Conservation (phyloP, 805 yeast genomes). For the Schwanniomyces pseudopolymorphus region DNA sequence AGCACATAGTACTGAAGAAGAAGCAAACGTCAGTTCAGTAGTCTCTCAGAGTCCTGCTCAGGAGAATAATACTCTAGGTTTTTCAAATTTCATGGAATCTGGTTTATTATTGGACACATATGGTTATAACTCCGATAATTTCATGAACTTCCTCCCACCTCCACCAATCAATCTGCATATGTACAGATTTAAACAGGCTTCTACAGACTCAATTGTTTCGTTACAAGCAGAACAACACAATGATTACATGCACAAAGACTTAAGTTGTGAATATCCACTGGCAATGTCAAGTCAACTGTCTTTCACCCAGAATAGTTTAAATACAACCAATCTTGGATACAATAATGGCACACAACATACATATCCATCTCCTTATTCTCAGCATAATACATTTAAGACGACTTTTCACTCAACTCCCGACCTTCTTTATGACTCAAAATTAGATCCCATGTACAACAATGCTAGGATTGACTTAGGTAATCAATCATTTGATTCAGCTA, state of each 20-base stretch:
- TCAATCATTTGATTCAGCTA: constrained; percentile 22
- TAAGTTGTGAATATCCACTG: not conserved
- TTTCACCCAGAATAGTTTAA: not conserved
- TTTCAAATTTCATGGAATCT: not conserved
- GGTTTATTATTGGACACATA: not conserved
- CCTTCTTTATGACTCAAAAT: constrained; percentile 7
- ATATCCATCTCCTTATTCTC: constrained; percentile 6
- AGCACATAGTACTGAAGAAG: not conserved
- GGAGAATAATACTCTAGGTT: not conserved
- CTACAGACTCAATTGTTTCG: not conserved
- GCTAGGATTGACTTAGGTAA: constrained; percentile 24
- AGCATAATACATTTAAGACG: not conserved
- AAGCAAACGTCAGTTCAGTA: not conserved
- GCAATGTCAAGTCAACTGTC: not conserved
- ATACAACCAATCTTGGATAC: not conserved
- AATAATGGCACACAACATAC: not conserved
- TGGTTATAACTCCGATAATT: not conserved
- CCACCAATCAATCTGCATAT: not conserved
- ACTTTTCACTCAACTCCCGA: constrained; percentile 15
- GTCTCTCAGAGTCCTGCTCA: not conserved
- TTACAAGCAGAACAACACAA: not conserved
- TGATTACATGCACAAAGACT: not conserved
- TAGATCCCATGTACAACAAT: constrained; percentile 22
- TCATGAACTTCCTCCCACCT: not conserved
- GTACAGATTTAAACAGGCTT: not conserved